Percentiles rank a stretch among this genome's conserved stretches.
phyloP scores from a whole-genome alignment of 2,329 filamentous ascomycete species.

The Botrytis paeoniae region DNA sequence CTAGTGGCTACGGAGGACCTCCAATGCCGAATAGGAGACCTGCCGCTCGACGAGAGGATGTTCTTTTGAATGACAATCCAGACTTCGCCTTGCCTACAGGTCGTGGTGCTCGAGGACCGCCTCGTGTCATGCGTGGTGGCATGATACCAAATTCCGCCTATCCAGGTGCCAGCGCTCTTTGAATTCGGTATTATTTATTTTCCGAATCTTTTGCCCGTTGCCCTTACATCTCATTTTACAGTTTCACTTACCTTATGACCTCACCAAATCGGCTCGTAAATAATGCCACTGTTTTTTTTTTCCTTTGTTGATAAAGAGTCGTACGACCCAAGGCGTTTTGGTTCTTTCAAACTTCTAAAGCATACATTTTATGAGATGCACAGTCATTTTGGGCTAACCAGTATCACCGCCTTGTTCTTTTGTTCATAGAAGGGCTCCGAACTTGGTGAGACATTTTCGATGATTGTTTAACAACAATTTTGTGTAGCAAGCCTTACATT shows the following conservation, averaged over 20 bases:
- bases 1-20: slow-evolving; percentile 36
- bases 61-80: slow-evolving; percentile 75
- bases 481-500: slow-evolving; percentile 8
- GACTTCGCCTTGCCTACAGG: slow-evolving; percentile 71
- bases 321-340: slow-evolving; percentile 19
- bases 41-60: slow-evolving; percentile 58
- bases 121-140: slow-evolving; percentile 25
- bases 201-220: slow-evolving; percentile 26
- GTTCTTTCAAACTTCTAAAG: slow-evolving; percentile 2
- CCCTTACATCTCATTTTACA: slow-evolving; percentile 20
- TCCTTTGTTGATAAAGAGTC: slow-evolving; percentile 29
- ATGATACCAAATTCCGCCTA: slow-evolving; percentile 56
- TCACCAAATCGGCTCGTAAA: slow-evolving; percentile 25
- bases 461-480: slow-evolving; percentile 7
- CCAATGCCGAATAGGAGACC: slow-evolving; percentile 36
- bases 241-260: slow-evolving; percentile 22
- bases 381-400: background rate
- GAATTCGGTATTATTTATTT: slow-evolving; percentile 16
- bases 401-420: background rate
- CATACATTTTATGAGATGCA: slow-evolving; percentile 6
- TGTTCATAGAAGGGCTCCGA: background rate
- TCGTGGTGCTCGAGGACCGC: slow-evolving; percentile 28
- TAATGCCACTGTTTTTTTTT: slow-evolving; percentile 26
- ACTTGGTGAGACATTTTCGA: background rate
- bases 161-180: slow-evolving; percentile 38